Conservation (phyloP, 2,329 filamentous ascomycete species). For the Xylariaceae sp. region DNA sequence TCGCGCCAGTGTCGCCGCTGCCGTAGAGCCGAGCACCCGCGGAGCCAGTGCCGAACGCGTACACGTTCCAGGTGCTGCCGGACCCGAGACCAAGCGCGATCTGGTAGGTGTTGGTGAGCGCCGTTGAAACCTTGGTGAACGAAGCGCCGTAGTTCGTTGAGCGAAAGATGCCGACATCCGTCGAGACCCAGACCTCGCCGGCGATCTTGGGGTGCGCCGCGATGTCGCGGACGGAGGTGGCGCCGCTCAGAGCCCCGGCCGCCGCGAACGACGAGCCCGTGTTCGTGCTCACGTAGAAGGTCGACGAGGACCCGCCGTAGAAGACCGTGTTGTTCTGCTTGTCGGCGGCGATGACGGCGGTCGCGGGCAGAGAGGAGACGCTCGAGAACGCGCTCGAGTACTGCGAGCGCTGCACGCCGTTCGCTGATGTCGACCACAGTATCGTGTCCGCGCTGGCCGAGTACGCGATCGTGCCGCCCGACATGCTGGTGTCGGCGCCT, state of each 20-base stretch:
- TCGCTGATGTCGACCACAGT: slow-evolving; percentile 52
- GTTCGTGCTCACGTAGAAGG: slow-evolving; percentile 59
- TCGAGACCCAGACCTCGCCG: slow-evolving; percentile 66
- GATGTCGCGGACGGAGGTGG: slow-evolving; percentile 58
- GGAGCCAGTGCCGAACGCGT: slow-evolving; percentile 53
- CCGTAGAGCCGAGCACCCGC: slow-evolving; percentile 53
- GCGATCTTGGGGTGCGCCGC: slow-evolving; percentile 61
- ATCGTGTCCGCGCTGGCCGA: slow-evolving; percentile 58
- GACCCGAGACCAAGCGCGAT: slow-evolving; percentile 52
- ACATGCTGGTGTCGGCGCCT: slow-evolving; percentile 51
- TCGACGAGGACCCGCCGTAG: slow-evolving; percentile 54
- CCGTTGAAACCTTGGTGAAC: slow-evolving; percentile 49
- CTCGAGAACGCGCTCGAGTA: slow-evolving; percentile 50
- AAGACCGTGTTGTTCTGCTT: slow-evolving; percentile 59
- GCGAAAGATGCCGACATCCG: slow-evolving; percentile 59
- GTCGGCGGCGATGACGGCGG: slow-evolving; percentile 59
- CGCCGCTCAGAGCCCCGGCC: slow-evolving; percentile 46
- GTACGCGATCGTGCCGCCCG: slow-evolving; percentile 54
- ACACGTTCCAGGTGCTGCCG: slow-evolving; percentile 51
- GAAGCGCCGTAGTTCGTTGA: slow-evolving; percentile 57
- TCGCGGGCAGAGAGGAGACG: slow-evolving; percentile 51
- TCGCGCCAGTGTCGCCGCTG: slow-evolving; percentile 49
- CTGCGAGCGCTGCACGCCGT: slow-evolving; percentile 51
- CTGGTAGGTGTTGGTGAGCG: slow-evolving; percentile 48
- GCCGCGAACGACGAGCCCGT: slow-evolving; percentile 52